These are phyloP conservation scores for Scheffersomyces stipitis DNA, from an alignment of 805 yeast species.

Conservation along the genomic window DNA sequence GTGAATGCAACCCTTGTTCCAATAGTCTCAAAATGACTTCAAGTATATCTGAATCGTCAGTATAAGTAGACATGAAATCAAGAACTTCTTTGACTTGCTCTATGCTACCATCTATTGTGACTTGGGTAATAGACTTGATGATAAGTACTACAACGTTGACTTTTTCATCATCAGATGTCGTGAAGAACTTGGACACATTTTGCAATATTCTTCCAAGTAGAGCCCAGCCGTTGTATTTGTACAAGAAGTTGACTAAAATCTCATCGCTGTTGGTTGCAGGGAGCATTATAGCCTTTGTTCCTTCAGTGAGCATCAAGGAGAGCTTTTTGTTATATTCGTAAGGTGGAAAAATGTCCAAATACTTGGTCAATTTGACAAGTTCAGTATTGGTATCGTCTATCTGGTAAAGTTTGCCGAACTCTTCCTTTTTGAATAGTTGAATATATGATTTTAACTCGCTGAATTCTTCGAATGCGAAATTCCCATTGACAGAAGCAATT, in stretches of 20 bases:
- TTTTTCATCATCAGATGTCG: slow-evolving; percentile 37
- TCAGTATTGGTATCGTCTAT: slow-evolving; percentile 56
- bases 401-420: slow-evolving; percentile 39
- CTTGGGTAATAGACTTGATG: slow-evolving; percentile 49
- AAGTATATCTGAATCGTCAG: slow-evolving; percentile 56
- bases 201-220: slow-evolving; percentile 75
- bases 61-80: slow-evolving; percentile 47
- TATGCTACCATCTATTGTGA: slow-evolving; percentile 40
- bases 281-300: slow-evolving; percentile 71
- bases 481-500: slow-evolving; percentile 60
- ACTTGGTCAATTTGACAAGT: slow-evolving; percentile 48
- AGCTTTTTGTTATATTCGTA: slow-evolving; percentile 49
- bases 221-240: slow-evolving; percentile 85
- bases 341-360: slow-evolving; percentile 56
- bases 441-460: slow-evolving; percentile 61
- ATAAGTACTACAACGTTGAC: slow-evolving; percentile 46
- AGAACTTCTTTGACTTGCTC: slow-evolving; percentile 23
- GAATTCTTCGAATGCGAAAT: slow-evolving; percentile 66
- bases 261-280: slow-evolving; percentile 42
- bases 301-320: slow-evolving; percentile 42
- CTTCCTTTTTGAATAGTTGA: slow-evolving; percentile 40
- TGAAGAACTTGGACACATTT: slow-evolving; percentile 48
- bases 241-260: slow-evolving; percentile 61
- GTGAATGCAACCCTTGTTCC: slow-evolving; percentile 62
- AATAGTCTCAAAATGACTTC: slow-evolving; percentile 65